Evolutionary conservation across 1,284 basidiomycete species (phyloP), one percentile per base, ranked within the genome.

Genomic region (Apiotrichum akiyoshidainum): DNA sequence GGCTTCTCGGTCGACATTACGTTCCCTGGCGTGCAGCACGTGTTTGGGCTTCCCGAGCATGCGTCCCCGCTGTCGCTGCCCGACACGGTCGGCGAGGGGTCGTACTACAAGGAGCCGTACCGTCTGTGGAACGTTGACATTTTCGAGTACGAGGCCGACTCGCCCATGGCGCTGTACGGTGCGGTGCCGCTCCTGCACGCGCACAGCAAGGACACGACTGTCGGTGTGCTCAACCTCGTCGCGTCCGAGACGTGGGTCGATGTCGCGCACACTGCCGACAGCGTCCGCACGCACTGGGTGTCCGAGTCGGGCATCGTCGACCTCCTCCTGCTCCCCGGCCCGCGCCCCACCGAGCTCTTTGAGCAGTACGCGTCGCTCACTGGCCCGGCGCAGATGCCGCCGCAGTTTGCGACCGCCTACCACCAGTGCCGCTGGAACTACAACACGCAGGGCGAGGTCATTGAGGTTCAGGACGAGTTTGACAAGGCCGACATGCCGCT

Each of bases 341-440:
- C 93, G 0, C 86, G 86, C 0, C 87, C 92, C 1, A 79, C 83
- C 12, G 86, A 87, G 10, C 83, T 97, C 46, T 93, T 97, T 76
- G 83, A 83, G 51, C 92, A 95, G 71, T 98, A 94, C 74, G 84
- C 91, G 0, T 75, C 81, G 22, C 82, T 98, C 37, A 95, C 93
- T 0, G 95, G 96, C 2, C 85, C 88, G 0, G 86, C 90, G 0
- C 86, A 87, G 2, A 81, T 99, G 17, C 96, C 96, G 0, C 88
- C 92, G 5, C 85, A 90, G 50, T 98, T 92, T 85, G 86, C 92
- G 33, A 83, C 97, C 53, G 95, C 87, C 0, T 95, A 99, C 74
- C 95, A 99, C 78, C 95, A 99, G 75, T 98, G 93, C 77, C 83
- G 96, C 47, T 99, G 96, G 96, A 99, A 99, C 78, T 99, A 99